Conservation (phyloP, 352 stramenopile species). For the Phytopythium cucurbitacearum region DNA sequence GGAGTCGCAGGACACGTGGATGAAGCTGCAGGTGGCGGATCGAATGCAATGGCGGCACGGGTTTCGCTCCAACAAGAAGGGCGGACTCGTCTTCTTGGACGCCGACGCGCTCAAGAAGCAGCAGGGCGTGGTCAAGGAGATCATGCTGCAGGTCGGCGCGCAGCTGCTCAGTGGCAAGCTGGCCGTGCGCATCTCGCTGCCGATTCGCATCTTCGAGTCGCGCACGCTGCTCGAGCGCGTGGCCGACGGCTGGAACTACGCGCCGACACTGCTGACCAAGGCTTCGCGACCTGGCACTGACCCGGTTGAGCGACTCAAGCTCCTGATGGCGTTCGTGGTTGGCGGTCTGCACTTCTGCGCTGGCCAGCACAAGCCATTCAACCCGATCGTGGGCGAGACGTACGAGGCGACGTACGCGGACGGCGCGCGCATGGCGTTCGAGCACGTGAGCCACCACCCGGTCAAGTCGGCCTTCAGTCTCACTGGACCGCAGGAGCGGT, state of each 20-base stretch:
- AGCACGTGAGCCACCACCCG: slow-evolving; percentile 73
- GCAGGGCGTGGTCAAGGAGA: slow-evolving; percentile 74
- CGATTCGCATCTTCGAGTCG: slow-evolving; percentile 74
- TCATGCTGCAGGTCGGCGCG: slow-evolving; percentile 72
- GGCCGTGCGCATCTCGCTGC: slow-evolving; percentile 63
- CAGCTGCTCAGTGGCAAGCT: slow-evolving; percentile 68
- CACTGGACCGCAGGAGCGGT: slow-evolving; percentile 38
- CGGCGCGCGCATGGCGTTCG: slow-evolving; percentile 57
- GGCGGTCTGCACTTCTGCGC: slow-evolving; percentile 70
- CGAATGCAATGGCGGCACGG: slow-evolving; percentile 50
- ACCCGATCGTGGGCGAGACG: slow-evolving; percentile 76
- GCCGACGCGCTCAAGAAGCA: slow-evolving; percentile 71
- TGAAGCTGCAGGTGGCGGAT: slow-evolving; percentile 41
- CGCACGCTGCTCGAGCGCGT: slow-evolving; percentile 71
- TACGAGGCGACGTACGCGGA: slow-evolving; percentile 74
- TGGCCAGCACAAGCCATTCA: slow-evolving; percentile 77
- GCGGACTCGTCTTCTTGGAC: slow-evolving; percentile 61
- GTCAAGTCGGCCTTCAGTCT: slow-evolving; percentile 60
- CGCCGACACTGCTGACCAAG: slow-evolving; percentile 70
- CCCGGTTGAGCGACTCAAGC: slow-evolving; percentile 63
- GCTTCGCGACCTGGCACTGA: slow-evolving; percentile 41
- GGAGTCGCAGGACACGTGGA: slow-evolving; percentile 35
- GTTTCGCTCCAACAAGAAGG: slow-evolving; percentile 73
- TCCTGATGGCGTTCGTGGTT: slow-evolving; percentile 64
- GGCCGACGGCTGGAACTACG: slow-evolving; percentile 71